A percentile compares a stretch with the other conserved stretches of the same genome.
Evolutionary conservation across 306 rosid species (phyloP).

Genomic region (Leucaena leucocephala): DNA sequence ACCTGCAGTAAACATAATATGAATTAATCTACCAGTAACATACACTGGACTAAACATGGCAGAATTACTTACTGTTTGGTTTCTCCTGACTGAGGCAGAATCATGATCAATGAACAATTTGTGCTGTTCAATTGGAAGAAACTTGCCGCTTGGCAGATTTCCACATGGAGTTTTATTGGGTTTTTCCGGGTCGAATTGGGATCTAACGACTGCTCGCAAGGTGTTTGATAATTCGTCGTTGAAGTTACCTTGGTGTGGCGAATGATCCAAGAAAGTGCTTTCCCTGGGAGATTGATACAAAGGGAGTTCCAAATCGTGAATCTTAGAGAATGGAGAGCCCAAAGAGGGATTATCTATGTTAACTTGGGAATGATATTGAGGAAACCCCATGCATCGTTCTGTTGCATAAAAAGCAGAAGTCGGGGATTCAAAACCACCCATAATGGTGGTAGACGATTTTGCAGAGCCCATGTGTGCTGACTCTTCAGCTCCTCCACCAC

Average conservation of each 20-base stretch:
- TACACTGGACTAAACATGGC: neutral
- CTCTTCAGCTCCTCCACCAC: slow-evolving; percentile 44
- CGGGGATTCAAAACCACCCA: slow-evolving; percentile 68
- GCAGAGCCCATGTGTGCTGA: slow-evolving; percentile 37
- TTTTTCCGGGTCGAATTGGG: slow-evolving; percentile 42
- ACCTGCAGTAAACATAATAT: slow-evolving; percentile 35
- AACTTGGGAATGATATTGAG: slow-evolving; percentile 53
- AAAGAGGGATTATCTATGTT: slow-evolving; percentile 32
- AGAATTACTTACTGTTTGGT: slow-evolving; percentile 47
- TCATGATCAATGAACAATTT: slow-evolving; percentile 43
- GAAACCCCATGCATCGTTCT: slow-evolving; percentile 75
- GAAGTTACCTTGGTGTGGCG: slow-evolving; percentile 44
- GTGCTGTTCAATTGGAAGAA: slow-evolving; percentile 47
- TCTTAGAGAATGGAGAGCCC: slow-evolving; percentile 39
- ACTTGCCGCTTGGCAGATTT: slow-evolving; percentile 31
- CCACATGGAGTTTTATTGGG: slow-evolving; percentile 36
- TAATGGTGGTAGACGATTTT: slow-evolving; percentile 49
- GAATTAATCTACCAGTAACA: neutral
- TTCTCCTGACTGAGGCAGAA: slow-evolving; percentile 37
- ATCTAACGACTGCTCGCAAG: slow-evolving; percentile 53
- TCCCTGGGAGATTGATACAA: slow-evolving; percentile 49
- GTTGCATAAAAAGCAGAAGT: slow-evolving; percentile 71
- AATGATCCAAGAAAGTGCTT: slow-evolving; percentile 39
- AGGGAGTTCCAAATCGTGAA: slow-evolving; percentile 50
- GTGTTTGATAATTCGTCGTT: slow-evolving; percentile 53